A percentile compares a stretch with the other conserved stretches of the same genome.
Conservation (phyloP, 441 rosid species). For the Pelargonium citronellum region DNA sequence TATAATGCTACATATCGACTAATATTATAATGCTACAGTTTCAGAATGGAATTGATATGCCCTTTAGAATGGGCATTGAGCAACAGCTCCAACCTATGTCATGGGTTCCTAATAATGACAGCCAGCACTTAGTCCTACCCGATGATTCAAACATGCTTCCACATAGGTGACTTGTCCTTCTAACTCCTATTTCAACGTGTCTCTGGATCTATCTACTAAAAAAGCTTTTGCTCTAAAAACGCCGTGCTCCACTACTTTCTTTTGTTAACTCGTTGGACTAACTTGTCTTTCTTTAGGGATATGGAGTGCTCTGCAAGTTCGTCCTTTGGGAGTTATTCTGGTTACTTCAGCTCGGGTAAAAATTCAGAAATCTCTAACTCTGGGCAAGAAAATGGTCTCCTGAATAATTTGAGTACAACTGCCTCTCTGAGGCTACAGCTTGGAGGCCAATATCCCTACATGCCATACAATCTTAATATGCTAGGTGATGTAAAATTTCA, state of each 20-base stretch:
- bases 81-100: slow-evolving; percentile 53
- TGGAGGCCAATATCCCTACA: slow-evolving; percentile 40
- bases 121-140: slow-evolving; percentile 33
- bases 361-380: slow-evolving; percentile 56
- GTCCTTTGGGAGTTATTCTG: slow-evolving; percentile 69
- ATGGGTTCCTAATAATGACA: slow-evolving; percentile 49
- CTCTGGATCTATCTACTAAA: no score
- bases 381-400: slow-evolving; percentile 56
- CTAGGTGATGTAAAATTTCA: slow-evolving; percentile 48
- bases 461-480: slow-evolving; percentile 43
- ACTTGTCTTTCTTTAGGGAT: slow-evolving; percentile 42
- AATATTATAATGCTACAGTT: slow-evolving; percentile 46
- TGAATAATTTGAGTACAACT: slow-evolving; percentile 44
- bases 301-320: slow-evolving; percentile 71
- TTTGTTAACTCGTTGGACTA: slow-evolving; percentile 3
- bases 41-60: slow-evolving; percentile 46
- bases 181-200: neutral
- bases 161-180: slow-evolving; percentile 27
- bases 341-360: slow-evolving; percentile 55
- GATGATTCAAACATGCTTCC: slow-evolving; percentile 44
- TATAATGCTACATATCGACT: no score
- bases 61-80: slow-evolving; percentile 48
- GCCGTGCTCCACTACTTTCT: neutral
- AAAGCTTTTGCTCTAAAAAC: no score
- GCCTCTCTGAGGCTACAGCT: slow-evolving; percentile 46